Base-by-base conservation (phyloP, 208 protist genomes). In the Willaertia magna region DNA sequence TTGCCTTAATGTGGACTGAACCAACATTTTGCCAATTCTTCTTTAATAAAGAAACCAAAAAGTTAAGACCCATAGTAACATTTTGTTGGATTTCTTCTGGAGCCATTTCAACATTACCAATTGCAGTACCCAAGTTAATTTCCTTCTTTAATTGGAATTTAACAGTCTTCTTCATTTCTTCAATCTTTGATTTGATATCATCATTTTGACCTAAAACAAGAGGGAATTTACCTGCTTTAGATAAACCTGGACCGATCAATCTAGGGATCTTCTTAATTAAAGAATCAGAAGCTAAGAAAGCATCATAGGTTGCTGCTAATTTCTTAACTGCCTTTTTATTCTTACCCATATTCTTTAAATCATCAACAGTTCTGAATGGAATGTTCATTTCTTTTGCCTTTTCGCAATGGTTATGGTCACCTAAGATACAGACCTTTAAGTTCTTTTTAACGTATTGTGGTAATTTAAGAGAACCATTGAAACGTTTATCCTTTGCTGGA, bases 1-100 rank as follows among this genome's bases (percentile, higher is more conserved):
- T 98, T 75, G 94, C 94, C 95, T 99, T 99, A 91, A 99, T 96
- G 96, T 99, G 96, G 74, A 99, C 91, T 43, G 93, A 95, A 91
- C 98, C 98, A 85, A 99, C 93, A 93, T 99, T 99, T 94, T 99
- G 98, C 98, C 98, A 99, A 89, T 98, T 97, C 97, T 99, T 99
- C 97, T 99, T 99, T 78, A 99, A 95, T 48, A 99, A 95, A 42
- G 97, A 99, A 75, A 99, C 96, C 47, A 99, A 93, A 93, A 99
- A 99, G 95, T 99, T 99, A 88, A 99, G 90, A 75, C 98, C 91
- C 89, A 98, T 93, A 83, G 93, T 93, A 85, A 98, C 91, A 95
- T 99, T 99, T 90, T 92, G 90, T 82, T 93, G 91, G 79, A 99
- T 59, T 90, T 99, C 93, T 76, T 98, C 95, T 88, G 94, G 91